phyloP scores from a whole-genome alignment of 371 early-diverging fungal species.

The Rhizopus stolonifer region DNA sequence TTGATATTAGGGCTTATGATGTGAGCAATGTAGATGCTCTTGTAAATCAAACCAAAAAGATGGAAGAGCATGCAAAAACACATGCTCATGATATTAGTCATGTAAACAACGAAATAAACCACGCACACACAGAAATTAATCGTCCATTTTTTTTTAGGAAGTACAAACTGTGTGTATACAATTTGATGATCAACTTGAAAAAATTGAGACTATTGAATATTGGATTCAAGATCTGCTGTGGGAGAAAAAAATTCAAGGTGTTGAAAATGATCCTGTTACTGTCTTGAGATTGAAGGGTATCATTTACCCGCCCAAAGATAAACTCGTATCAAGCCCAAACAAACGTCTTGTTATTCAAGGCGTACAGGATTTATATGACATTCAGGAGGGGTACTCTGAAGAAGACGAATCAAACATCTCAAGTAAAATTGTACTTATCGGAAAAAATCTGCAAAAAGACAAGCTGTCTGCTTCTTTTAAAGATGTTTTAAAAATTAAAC shows the following conservation, averaged over 20 bases:
- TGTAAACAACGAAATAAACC: slow-evolving; percentile 27
- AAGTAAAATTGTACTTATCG: slow-evolving; percentile 75
- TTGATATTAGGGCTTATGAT: slow-evolving; percentile 79
- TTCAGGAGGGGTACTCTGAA: slow-evolving; percentile 60
- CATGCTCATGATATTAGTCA: slow-evolving; percentile 46
- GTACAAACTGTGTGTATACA: slow-evolving; percentile 57
- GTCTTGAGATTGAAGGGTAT: slow-evolving; percentile 88
- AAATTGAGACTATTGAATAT: slow-evolving; percentile 58
- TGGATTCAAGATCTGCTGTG: slow-evolving; percentile 93
- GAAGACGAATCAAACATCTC: slow-evolving; percentile 29
- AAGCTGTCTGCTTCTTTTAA: slow-evolving; percentile 44
- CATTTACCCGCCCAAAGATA: slow-evolving; percentile 50
- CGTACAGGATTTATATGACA: slow-evolving; percentile 91
- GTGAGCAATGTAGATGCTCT: slow-evolving; percentile 35
- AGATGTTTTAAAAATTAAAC: slow-evolving; percentile 21
- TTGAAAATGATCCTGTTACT: slow-evolving; percentile 35
- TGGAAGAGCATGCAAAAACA: slow-evolving; percentile 27
- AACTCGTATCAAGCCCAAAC: slow-evolving; percentile 13
- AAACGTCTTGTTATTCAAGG: slow-evolving; percentile 78
- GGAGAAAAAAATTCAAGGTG: slow-evolving; percentile 70
- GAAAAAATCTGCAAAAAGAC: slow-evolving; percentile 50
- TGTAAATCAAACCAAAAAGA: slow-evolving; percentile 33
- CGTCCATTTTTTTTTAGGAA: slow-evolving; percentile 26
- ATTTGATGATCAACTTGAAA: slow-evolving; percentile 35
- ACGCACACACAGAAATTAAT: not conserved